These are phyloP conservation scores for Calonectria naviculata DNA, from an alignment of 2,329 filamentous ascomycete species.

Conservation along the genomic window DNA sequence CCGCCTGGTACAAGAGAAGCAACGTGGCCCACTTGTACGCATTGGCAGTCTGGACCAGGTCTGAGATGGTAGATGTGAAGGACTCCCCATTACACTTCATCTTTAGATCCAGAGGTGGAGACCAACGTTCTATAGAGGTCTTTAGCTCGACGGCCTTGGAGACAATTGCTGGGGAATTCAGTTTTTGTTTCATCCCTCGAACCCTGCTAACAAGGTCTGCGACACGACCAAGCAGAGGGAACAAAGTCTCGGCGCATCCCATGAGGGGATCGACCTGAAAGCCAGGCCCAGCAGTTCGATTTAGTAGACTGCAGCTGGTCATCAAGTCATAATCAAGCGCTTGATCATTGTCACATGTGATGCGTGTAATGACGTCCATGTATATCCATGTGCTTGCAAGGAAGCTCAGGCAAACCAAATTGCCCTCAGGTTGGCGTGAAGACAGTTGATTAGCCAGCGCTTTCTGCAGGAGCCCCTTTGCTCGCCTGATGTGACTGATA, in stretches of 20 bases:
- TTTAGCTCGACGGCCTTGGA: slow-evolving; percentile 19
- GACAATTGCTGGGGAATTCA: slow-evolving; percentile 15
- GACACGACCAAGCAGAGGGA: slow-evolving; percentile 26
- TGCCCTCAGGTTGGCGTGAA: background rate
- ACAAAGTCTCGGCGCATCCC: slow-evolving; percentile 22
- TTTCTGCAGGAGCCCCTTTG: slow-evolving; percentile 12
- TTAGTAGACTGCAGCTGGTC: background rate
- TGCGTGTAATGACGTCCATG: slow-evolving; percentile 26
- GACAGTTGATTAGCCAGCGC: slow-evolving; percentile 4
- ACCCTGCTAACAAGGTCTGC: slow-evolving; percentile 24
- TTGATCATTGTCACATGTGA: slow-evolving; percentile 17
- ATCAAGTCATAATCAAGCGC: slow-evolving; percentile 15
- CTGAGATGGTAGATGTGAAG: slow-evolving; percentile 4
- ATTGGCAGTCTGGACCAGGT: slow-evolving; percentile 23
- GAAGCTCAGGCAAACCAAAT: slow-evolving; percentile 12
- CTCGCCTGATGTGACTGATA: slow-evolving; percentile 14
- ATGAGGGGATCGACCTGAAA: slow-evolving; percentile 24
- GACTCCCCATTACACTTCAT: background rate
- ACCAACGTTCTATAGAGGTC: slow-evolving; percentile 17
- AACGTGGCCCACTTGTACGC: slow-evolving; percentile 28
- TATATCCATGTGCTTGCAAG: slow-evolving; percentile 29
- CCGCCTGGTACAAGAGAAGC: slow-evolving; percentile 21
- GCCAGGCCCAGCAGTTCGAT: background rate
- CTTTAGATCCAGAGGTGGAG: background rate
- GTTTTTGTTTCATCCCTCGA: background rate